Base-by-base conservation (phyloP, 495 filamentous ascomycete species). In the Entonaema liquescens region DNA sequence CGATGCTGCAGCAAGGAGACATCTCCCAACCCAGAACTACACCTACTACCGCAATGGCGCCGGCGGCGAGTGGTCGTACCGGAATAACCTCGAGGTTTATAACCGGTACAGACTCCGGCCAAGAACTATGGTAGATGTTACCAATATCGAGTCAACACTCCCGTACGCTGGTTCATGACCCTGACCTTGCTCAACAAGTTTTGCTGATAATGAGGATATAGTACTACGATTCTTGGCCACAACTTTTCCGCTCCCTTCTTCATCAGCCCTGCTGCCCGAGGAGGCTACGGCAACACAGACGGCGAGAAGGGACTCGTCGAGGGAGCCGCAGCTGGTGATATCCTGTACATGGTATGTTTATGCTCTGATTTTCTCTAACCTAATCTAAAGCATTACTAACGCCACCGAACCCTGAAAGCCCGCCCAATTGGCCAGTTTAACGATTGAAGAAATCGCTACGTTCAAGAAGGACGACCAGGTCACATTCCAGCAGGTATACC, bases 201-300 rank as follows among this genome's bases (percentile, higher is more conserved):
- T 19, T 35, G 31, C 25, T 33, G 19, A 19, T 35, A 4, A 7
- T 31, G 35, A 15, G 54, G 29, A 53, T 19, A 38, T 50, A 79
- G 76, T n/a, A 80, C 78, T 17, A 74, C 75, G 5, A 78, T 82
- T 31, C 63, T 82, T 1, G 79, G 79, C 12, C 62, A 83, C 64
- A 77, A 80, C 67, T 82, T 83, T 65, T 73, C 74, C 7, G 75
- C 79, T 3, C 81, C 82, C 9, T 81, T 84, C 68, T 84, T 81
- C 71, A 82, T 84, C 50, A 76, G 74, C 28, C 82, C 82, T 0
- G 72, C 70, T 8, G 76, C 82, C 26, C 70, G 74, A 13, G 82
- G 73, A 5, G 76, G 69, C 1, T 79, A 80, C 40, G 81, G 77
- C 5, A 73, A 80, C 63, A 59, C 60, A 7, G 66, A 76, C 7